A percentile compares a stretch with the other conserved stretches of the same genome.
Evolutionary conservation across 2,329 filamentous ascomycete species (phyloP).

Genomic region (Colletotrichum acutatum): DNA sequence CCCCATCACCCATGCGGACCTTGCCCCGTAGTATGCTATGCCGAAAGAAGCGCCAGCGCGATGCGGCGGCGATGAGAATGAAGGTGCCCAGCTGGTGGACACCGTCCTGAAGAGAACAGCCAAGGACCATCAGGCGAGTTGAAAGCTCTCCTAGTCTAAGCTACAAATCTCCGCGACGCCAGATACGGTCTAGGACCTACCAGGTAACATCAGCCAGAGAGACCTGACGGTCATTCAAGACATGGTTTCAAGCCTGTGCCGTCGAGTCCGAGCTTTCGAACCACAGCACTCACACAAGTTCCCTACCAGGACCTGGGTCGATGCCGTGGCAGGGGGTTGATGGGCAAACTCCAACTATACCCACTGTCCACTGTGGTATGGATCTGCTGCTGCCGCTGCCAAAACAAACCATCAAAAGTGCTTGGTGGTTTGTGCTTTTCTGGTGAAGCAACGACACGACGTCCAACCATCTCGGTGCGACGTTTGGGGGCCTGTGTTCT

Average conservation of each 20-base stretch:
- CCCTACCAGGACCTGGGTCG: constrained; percentile 22
- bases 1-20: constrained; percentile 28
- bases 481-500: constrained; percentile 19
- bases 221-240: constrained; percentile 32
- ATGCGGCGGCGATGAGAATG: constrained; percentile 7
- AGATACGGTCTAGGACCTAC: constrained; percentile 24
- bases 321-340: constrained; percentile 7
- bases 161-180: constrained; percentile 13
- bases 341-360: background rate
- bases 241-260: constrained; percentile 31
- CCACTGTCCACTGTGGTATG: constrained; percentile 8
- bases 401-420: constrained; percentile 11
- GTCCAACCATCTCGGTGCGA: constrained; percentile 16
- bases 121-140: constrained; percentile 1
- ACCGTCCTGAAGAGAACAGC: constrained; percentile 14
- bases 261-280: constrained; percentile 24
- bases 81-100: constrained; percentile 9
- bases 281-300: constrained; percentile 28
- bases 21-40: constrained; percentile 24
- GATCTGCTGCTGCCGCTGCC: constrained; percentile 19
- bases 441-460: constrained; percentile 8
- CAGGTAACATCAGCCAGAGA: constrained; percentile 28
- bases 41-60: constrained; percentile 17
- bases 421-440: constrained; percentile 14
- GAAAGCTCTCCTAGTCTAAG: constrained; percentile 15